Base-by-base conservation (phyloP, 108 stramenopile species). In the Pseudonitzschia delicatissima region DNA sequence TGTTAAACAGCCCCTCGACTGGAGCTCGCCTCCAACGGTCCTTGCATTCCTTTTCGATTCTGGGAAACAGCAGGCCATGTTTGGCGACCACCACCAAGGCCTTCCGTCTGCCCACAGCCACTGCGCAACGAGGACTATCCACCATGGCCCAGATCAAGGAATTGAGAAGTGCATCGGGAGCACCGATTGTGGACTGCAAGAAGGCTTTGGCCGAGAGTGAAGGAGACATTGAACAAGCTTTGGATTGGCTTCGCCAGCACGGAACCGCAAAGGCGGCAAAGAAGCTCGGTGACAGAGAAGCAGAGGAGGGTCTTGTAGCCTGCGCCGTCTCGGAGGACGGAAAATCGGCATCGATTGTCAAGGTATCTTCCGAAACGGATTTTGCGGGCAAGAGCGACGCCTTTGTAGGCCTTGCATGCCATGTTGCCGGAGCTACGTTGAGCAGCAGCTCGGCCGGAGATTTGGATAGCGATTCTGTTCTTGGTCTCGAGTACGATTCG, bases 131-230 rank as follows among this genome's bases (percentile, higher is more conserved):
- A 33, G 53, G 31, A 33, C 31, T 55, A 9, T 55, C 53, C 2
- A 74, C 20, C 60, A 74, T 74, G 73, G 33, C 68, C 35, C 27
- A 64, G 35, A 35, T 92, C 5, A 87, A 89, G 65, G 77, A 85
- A 62, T 71, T 92, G 17, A 82, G 91, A 34, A 53, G 65, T 25
- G 27, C 60, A 21, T 86, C 91, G 21, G 91, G 91, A 9, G 91
- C 91, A 17, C 91, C 91, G 7, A 88, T 92, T 78, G 87, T 88
- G 75, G 91, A 92, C 60, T 92, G 91, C 74, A 88, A 88, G 53
- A 92, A 87, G 57, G 91, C 91, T 1, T 62, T 92, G 60, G 42
- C 76, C 33, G 75, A 84, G 23, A 68, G 74, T 18, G 83, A 77
- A 31, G 78, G 80, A 8, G 74, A 82, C 48, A 31, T 84, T 9